Evolutionary conservation across 2,329 filamentous ascomycete genomes (phyloP), one percentile per base, ranked within the genome.

Genomic region (Cercospora sojina): DNA sequence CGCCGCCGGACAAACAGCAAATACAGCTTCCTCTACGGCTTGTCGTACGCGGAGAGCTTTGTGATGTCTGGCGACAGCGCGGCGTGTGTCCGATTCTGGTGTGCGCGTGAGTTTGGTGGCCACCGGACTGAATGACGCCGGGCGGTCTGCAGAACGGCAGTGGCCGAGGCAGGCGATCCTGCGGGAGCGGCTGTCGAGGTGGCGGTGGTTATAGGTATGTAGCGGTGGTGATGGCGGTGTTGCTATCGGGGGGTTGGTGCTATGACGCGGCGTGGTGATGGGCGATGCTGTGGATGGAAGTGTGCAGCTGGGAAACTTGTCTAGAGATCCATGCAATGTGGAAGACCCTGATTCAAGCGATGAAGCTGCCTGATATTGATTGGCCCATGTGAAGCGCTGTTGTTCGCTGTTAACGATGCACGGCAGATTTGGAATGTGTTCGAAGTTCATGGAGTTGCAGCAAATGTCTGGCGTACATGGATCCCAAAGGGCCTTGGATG

Each of bases 271-370:
- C 25, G 38, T 31, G 58, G n/a, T 41, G 41, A 60, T 60, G 58
- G 35, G 58, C 41, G 20, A 60, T 20, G 58, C 41, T 60, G 58
- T 43, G 27, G 20, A 9, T 49, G 58, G 58, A 47, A 60, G 58
- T 43, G 35, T 60, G 23, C 38, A 60, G 58, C 35, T 49, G 58
- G 35, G 58, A 60, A 60, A 47, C 58, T 60, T 29, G 35, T 43
- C 32, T 43, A 47, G 41, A 43, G 58, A 60, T 60, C 58, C 58
- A 57, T 47, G 35, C 23, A 59, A 59, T 38, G 35, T 29, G 35
- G 58, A 49, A 60, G 58, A 60, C 58, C 58, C 58, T 60, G 58
- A 60, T 60, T 60, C 53, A 57, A 23, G 53, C 31, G 53, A 57
- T 57, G 53, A 57, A 35, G 53, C 53, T 57, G 53, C 53, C 27